Conservation (phyloP, 257 asterid genomes). For the Penstemon barbatus region DNA sequence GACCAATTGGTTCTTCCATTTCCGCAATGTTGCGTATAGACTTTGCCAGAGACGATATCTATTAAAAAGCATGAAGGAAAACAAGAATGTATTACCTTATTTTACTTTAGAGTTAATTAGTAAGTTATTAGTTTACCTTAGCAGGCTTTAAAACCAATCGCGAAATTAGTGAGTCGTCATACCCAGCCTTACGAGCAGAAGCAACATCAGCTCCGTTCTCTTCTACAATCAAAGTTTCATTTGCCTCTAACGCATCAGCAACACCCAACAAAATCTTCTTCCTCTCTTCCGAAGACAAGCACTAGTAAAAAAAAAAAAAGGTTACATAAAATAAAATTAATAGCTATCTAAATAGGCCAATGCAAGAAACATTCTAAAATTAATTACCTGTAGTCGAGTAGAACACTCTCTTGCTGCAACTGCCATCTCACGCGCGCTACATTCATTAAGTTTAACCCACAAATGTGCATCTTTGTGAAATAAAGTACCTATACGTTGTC, state of each 20-base stretch:
- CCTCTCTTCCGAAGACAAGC: slow-evolving; percentile 65
- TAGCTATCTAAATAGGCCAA: not conserved
- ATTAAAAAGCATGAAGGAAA: slow-evolving; percentile 6
- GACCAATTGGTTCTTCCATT: slow-evolving; percentile 89
- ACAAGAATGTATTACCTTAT: not conserved
- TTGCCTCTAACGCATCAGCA: slow-evolving; percentile 69
- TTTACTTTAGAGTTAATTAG: not conserved
- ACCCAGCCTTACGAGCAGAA: slow-evolving; percentile 62
- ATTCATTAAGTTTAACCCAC: slow-evolving; percentile 54
- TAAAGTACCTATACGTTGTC: slow-evolving; percentile 69
- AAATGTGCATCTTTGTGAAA: slow-evolving; percentile 69
- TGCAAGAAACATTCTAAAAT: not conserved
- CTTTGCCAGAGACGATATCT: slow-evolving; percentile 64
- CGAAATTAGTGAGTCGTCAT: slow-evolving; percentile 67
- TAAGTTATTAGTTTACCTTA: slow-evolving; percentile 41
- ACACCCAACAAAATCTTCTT: slow-evolving; percentile 58
- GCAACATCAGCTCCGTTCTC: slow-evolving; percentile 73
- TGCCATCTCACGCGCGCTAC: slow-evolving; percentile 64
- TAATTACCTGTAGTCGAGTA: slow-evolving; percentile 58
- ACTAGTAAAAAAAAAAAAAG: slow-evolving; percentile 35
- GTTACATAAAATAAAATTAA: slow-evolving; percentile 5
- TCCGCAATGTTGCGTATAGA: slow-evolving; percentile 66
- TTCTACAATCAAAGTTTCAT: slow-evolving; percentile 38
- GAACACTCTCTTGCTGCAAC: slow-evolving; percentile 80
- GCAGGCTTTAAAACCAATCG: slow-evolving; percentile 61